Percentiles rank a stretch among this genome's conserved stretches.
These are phyloP conservation scores for Aspergillus nidulans DNA, from an alignment of 495 filamentous ascomycete genomes.

Conservation along the genomic window DNA sequence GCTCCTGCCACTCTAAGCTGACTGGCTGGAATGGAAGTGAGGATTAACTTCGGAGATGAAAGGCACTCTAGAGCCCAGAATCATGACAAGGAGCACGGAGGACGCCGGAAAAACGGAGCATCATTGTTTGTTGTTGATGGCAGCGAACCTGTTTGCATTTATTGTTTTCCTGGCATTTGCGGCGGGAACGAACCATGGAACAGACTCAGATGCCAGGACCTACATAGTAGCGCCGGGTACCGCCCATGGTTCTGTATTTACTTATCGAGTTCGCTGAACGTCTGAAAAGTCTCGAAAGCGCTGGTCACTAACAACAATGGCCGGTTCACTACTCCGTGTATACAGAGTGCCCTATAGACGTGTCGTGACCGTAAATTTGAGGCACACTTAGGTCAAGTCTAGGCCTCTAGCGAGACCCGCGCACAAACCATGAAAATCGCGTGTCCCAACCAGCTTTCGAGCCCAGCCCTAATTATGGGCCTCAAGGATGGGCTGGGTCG, in stretches of 20 bases:
- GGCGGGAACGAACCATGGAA: conserved; percentile 17
- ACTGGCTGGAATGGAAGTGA: no score
- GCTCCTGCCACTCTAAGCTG: no score
- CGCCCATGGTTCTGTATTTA: conserved; percentile 13
- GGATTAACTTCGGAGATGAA: neutral
- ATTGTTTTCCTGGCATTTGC: neutral
- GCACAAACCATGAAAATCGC: neutral
- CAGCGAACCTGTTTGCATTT: neutral
- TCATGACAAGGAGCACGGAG: no score
- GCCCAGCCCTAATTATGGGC: conserved; percentile 8
- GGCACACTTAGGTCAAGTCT: conserved; percentile 9
- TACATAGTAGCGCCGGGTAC: neutral
- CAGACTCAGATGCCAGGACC: neutral
- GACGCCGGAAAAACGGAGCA: no score
- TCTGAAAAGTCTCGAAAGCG: no score
- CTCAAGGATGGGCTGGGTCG: neutral
- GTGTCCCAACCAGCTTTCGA: neutral
- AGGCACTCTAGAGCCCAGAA: no score
- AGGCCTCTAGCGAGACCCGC: conserved; percentile 8
- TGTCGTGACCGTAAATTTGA: neutral
- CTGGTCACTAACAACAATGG: no score
- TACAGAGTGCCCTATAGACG: neutral
- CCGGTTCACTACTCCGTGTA: no score
- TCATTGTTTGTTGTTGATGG: no score
- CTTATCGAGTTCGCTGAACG: no score